phyloP scores from a whole-genome alignment of 495 filamentous ascomycete genomes.

The Xylaria acuta region DNA sequence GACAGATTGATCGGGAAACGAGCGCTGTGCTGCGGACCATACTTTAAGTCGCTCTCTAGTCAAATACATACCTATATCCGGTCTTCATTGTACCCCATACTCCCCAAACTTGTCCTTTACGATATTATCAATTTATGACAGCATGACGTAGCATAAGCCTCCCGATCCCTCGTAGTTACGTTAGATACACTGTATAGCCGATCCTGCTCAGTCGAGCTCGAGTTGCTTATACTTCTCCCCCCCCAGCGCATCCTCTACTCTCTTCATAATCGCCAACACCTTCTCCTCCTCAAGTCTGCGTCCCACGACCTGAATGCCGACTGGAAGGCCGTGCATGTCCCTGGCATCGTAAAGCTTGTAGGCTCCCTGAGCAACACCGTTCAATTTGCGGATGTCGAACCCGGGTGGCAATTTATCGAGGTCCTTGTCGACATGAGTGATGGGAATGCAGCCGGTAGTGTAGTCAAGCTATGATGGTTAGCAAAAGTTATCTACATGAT shows the following conservation, averaged over 20 bases:
- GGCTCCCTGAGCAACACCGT: conserved; percentile 80
- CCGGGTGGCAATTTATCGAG: conserved; percentile 68
- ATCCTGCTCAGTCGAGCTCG: conserved; percentile 47
- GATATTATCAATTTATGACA: background rate
- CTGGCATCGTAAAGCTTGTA: conserved; percentile 87
- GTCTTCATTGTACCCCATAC: background rate
- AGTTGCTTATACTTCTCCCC: conserved; percentile 69
- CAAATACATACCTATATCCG: background rate
- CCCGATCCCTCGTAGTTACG: background rate
- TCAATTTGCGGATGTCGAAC: conserved; percentile 68
- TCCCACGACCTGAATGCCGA: conserved; percentile 86
- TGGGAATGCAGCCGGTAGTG: conserved; percentile 80
- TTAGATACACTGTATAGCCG: background rate
- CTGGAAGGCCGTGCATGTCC: conserved; percentile 86
- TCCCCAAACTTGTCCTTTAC: background rate
- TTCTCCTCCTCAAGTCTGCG: conserved; percentile 90
- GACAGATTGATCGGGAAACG: background rate
- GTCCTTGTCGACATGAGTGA: conserved; percentile 78
- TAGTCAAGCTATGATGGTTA: conserved; percentile 72
- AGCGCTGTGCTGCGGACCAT: background rate
- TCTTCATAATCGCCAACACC: conserved; percentile 83
- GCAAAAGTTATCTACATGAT: background rate
- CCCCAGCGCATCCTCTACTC: conserved; percentile 75
- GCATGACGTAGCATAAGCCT: background rate
- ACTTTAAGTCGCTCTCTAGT: background rate